phyloP scores from a whole-genome alignment of 345 rosid species.

The Aethionema arabicum region DNA sequence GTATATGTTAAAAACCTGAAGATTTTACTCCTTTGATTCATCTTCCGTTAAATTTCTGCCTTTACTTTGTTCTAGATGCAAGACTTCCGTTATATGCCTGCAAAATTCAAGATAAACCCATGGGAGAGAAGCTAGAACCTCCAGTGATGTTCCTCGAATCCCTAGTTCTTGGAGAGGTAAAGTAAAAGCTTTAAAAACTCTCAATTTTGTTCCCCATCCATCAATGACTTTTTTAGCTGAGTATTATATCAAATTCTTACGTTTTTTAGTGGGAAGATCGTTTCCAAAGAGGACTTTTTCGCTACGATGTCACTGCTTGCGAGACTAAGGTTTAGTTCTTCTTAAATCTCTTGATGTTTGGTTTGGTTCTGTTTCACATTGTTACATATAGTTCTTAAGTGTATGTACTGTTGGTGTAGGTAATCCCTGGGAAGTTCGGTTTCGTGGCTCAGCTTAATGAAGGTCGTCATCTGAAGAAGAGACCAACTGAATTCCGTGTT shows the following conservation, averaged over 20 bases:
- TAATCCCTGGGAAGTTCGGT: slow-evolving; percentile 80
- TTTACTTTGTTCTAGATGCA: slow-evolving; percentile 46
- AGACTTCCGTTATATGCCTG: slow-evolving; percentile 75
- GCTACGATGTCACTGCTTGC: slow-evolving; percentile 93
- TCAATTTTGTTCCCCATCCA: background rate
- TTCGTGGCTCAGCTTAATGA: slow-evolving; percentile 94
- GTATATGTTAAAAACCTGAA: slow-evolving; percentile 33
- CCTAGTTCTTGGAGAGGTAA: slow-evolving; percentile 80
- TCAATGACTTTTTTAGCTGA: background rate
- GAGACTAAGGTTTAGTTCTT: slow-evolving; percentile 68
- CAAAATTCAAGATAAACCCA: slow-evolving; percentile 44
- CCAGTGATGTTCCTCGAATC: slow-evolving; percentile 73
- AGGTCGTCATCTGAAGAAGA: slow-evolving; percentile 92
- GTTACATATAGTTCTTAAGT: background rate
- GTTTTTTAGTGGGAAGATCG: slow-evolving; percentile 90
- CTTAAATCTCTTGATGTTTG: background rate
- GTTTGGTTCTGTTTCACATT: background rate
- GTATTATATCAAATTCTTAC: slow-evolving; percentile 15
- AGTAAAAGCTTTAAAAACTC: background rate
- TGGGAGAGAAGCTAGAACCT: slow-evolving; percentile 40
- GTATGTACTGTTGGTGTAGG: slow-evolving; percentile 45
- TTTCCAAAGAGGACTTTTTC: slow-evolving; percentile 83
- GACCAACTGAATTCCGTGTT: slow-evolving; percentile 93
- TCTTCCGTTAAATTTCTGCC: background rate
- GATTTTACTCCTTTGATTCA: background rate